Conservation (phyloP, 495 filamentous ascomycete genomes). For the Podospora anserina region DNA sequence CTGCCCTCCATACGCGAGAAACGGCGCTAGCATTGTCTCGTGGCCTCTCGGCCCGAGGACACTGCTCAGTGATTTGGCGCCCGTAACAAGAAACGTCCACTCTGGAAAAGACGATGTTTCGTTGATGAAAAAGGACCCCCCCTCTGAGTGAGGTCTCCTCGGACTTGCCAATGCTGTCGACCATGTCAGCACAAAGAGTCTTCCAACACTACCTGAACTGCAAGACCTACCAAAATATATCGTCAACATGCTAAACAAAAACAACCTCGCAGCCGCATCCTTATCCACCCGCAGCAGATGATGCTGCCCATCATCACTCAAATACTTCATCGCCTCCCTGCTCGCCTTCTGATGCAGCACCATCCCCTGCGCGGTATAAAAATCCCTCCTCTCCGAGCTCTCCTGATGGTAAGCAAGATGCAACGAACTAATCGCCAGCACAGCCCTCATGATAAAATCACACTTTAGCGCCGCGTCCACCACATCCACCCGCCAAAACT, state of each 20-base stretch:
- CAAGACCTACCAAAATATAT: constrained; percentile 32
- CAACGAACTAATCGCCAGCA: constrained; percentile 52
- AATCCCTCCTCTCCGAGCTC: constrained; percentile 34
- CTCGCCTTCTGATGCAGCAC: constrained; percentile 48
- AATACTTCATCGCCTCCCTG: constrained; percentile 27
- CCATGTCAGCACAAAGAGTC: neutral
- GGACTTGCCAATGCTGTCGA: constrained; percentile 28
- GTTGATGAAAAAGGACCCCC: constrained; percentile 31
- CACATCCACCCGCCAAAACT: constrained; percentile 38
- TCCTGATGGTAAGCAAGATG: constrained; percentile 48
- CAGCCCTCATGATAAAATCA: constrained; percentile 54
- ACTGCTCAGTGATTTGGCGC: constrained; percentile 29
- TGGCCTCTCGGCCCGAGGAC: constrained; percentile 22
- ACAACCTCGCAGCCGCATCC: constrained; percentile 28
- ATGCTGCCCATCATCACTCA: constrained; percentile 6
- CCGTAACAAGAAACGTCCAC: constrained; percentile 37
- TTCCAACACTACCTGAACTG: neutral
- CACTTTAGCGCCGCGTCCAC: constrained; percentile 44
- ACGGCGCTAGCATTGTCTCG: constrained; percentile 25
- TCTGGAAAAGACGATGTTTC: constrained; percentile 29
- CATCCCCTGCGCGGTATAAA: constrained; percentile 51
- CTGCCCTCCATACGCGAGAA: constrained; percentile 27
- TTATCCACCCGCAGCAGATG: constrained; percentile 10
- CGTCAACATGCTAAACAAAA: constrained; percentile 36
- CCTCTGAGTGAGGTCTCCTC: constrained; percentile 28